Evolutionary conservation across 2,329 filamentous ascomycete genomes (phyloP).

Genomic region (Alternaria gaisen): DNA sequence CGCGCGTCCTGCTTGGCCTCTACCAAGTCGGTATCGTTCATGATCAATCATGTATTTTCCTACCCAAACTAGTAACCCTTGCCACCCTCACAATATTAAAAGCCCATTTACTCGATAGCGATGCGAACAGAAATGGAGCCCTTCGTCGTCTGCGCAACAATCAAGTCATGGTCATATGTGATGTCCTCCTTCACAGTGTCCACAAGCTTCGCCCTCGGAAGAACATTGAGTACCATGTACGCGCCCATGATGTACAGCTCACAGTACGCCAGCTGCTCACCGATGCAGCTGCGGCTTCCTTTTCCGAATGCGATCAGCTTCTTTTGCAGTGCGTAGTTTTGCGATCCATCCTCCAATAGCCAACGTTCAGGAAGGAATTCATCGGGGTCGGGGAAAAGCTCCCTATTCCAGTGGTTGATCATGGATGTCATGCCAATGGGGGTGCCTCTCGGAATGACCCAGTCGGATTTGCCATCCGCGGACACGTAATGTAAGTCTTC

Average conservation of each 20-base stretch:
- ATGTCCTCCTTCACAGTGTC: constrained; percentile 37
- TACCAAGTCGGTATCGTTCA: not conserved
- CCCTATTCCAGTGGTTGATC: constrained; percentile 45
- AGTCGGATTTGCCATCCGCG: constrained; percentile 31
- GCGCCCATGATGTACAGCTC: constrained; percentile 38
- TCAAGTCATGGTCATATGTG: constrained; percentile 36
- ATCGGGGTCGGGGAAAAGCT: constrained; percentile 38
- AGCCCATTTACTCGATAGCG: constrained; percentile 27
- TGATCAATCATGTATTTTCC: not conserved
- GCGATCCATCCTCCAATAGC: constrained; percentile 33
- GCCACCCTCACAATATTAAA: not conserved
- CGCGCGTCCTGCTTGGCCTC: not conserved
- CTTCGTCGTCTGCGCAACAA: constrained; percentile 37
- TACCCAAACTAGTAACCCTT: not conserved
- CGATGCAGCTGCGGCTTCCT: constrained; percentile 42
- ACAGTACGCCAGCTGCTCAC: constrained; percentile 41
- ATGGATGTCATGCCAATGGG: constrained; percentile 42
- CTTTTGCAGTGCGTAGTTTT: constrained; percentile 31
- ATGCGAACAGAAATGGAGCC: constrained; percentile 36
- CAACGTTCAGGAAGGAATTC: constrained; percentile 47
- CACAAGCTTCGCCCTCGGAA: constrained; percentile 34
- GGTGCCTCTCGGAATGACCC: constrained; percentile 36
- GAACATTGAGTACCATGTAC: constrained; percentile 30
- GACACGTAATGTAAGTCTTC: constrained; percentile 33
- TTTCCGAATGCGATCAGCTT: constrained; percentile 41